phyloP scores from a whole-genome alignment of 805 yeast species.

The Priceomyces medius region DNA sequence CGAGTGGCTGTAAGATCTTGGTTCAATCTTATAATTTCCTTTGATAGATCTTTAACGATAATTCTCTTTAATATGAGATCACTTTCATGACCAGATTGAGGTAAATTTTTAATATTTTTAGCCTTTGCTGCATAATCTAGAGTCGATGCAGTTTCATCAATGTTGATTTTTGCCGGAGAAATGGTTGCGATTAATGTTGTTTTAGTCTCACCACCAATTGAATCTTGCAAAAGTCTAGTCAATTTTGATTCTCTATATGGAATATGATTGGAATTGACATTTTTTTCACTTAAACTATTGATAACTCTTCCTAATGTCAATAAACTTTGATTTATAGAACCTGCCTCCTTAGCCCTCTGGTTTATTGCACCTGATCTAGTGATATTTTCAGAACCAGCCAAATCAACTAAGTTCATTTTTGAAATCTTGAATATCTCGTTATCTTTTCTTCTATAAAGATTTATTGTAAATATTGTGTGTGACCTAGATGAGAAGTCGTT shows the following conservation, averaged over 20 bases:
- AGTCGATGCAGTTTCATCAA: slow-evolving; percentile 84
- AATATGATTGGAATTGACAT: slow-evolving; percentile 48
- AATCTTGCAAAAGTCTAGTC: slow-evolving; percentile 72
- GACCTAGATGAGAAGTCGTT: slow-evolving; percentile 74
- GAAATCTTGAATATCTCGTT: slow-evolving; percentile 40
- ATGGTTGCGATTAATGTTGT: slow-evolving; percentile 86
- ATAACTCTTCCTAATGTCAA: slow-evolving; percentile 88
- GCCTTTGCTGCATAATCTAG: slow-evolving; percentile 87
- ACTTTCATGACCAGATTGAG: slow-evolving; percentile 45
- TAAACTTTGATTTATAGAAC: slow-evolving; percentile 85
- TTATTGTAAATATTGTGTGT: slow-evolving; percentile 72
- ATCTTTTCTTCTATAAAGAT: slow-evolving; percentile 46
- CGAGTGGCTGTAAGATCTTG: slow-evolving; percentile 63
- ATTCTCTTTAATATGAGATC: slow-evolving; percentile 49
- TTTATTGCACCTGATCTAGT: slow-evolving; percentile 82
- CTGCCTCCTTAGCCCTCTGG: slow-evolving; percentile 90
- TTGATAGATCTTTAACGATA: slow-evolving; percentile 51
- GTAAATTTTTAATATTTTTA: slow-evolving; percentile 68
- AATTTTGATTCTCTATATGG: slow-evolving; percentile 85
- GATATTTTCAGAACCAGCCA: slow-evolving; percentile 94
- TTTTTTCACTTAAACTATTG: slow-evolving; percentile 45
- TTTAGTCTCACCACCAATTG: slow-evolving; percentile 84
- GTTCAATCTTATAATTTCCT: slow-evolving; percentile 55
- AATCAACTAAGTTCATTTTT: slow-evolving; percentile 81
- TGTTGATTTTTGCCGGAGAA: slow-evolving; percentile 73